A percentile compares a stretch with the other conserved stretches of the same genome.
These are phyloP conservation scores for Pythium periplocum DNA, from an alignment of 352 stramenopile genomes.

Conservation along the genomic window DNA sequence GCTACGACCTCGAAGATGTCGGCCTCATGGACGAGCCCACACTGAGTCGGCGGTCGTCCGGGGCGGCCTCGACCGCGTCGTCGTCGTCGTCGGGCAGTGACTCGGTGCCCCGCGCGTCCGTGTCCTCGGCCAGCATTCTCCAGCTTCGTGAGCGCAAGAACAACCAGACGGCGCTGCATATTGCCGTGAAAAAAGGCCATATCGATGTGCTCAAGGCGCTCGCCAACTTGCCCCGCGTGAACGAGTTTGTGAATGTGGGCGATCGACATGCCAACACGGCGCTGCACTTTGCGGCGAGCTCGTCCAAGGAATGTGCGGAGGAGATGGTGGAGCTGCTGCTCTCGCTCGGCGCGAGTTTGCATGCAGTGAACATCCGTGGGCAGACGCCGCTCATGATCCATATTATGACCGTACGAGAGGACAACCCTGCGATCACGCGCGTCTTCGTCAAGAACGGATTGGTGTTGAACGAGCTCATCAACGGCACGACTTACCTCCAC, in stretches of 20 bases:
- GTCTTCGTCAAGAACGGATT: constrained; percentile 47
- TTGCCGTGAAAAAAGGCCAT: constrained; percentile 79
- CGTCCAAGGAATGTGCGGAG: constrained; percentile 38
- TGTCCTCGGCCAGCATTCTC: constrained; percentile 52
- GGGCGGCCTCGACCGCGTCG: constrained; percentile 17
- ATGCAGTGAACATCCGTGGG: constrained; percentile 68
- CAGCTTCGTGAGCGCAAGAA: constrained; percentile 79
- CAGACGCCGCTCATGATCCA: constrained; percentile 83
- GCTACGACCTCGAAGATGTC: constrained; percentile 60
- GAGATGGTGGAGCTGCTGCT: constrained; percentile 74
- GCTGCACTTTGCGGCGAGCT: constrained; percentile 77
- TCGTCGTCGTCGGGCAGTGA: constrained; percentile 29
- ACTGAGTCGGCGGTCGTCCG: too few relatives aligned
- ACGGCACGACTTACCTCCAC: constrained; percentile 79
- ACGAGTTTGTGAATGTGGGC: constrained; percentile 69
- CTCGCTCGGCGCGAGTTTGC: constrained; percentile 49
- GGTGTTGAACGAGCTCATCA: constrained; percentile 60
- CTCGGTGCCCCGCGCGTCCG: constrained; percentile 22
- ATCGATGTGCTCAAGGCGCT: constrained; percentile 74
- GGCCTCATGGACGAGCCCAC: constrained; percentile 15
- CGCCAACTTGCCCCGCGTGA: constrained; percentile 63
- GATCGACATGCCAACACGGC: constrained; percentile 79
- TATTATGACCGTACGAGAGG: constrained; percentile 65
- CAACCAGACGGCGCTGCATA: constrained; percentile 80
- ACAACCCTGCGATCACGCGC: constrained; percentile 49